These are phyloP conservation scores for Crinitomyces ghanaensis DNA, from an alignment of 805 yeast genomes.

Conservation along the genomic window DNA sequence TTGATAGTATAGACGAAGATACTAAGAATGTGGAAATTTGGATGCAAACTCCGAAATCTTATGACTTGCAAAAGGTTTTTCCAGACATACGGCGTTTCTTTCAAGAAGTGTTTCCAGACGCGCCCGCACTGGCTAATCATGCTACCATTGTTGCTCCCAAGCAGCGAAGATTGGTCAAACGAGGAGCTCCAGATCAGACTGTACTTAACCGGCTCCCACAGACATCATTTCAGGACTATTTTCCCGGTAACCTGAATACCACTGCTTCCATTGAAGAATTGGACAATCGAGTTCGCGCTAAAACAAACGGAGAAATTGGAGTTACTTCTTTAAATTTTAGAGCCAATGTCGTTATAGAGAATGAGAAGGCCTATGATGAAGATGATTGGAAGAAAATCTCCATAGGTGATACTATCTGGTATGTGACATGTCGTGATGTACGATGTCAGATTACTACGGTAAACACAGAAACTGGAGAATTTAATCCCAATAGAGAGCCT, in stretches of 20 bases:
- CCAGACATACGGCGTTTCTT: slow-evolving; percentile 14
- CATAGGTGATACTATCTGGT: slow-evolving; percentile 18
- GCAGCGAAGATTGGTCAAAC: slow-evolving; percentile 16
- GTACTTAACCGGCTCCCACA: slow-evolving; percentile 9
- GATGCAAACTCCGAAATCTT: slow-evolving; percentile 19
- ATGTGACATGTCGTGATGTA: slow-evolving; percentile 18
- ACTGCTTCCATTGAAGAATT: slow-evolving; percentile 20
- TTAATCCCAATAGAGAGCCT: slow-evolving; percentile 19
- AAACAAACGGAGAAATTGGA: slow-evolving; percentile 13
- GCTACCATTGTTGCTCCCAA: slow-evolving; percentile 18
- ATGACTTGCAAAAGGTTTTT: slow-evolving; percentile 14
- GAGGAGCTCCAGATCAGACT: slow-evolving; percentile 9
- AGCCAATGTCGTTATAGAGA: slow-evolving; percentile 23
- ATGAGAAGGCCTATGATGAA: slow-evolving; percentile 25
- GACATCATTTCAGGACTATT: slow-evolving; percentile 23
- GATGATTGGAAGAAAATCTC: slow-evolving; percentile 23
- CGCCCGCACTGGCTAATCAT: slow-evolving; percentile 2
- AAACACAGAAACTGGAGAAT: slow-evolving; percentile 17
- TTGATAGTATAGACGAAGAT: no score
- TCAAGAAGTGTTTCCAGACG: slow-evolving; percentile 7
- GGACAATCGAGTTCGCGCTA: slow-evolving; percentile 12
- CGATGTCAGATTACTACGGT: slow-evolving; percentile 27
- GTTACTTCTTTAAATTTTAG: slow-evolving; percentile 21
- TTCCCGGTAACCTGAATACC: slow-evolving; percentile 22
- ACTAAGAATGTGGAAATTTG: no score